Conservation (phyloP, 2,329 filamentous ascomycete species). For the Bipolaris cookei region DNA sequence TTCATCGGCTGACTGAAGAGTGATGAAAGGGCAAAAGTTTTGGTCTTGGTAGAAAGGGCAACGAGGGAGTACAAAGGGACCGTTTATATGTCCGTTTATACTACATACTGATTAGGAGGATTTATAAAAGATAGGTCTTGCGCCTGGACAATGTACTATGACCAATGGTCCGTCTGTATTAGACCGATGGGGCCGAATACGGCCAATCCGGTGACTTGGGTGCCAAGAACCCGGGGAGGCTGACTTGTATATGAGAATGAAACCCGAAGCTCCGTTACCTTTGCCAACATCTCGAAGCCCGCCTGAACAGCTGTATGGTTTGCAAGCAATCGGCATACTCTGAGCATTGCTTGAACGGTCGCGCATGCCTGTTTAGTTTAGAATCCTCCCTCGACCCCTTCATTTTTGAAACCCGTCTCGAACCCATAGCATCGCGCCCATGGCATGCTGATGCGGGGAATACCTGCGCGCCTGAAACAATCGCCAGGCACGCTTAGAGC, state of each 20-base stretch:
- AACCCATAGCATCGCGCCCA: constrained; percentile 5
- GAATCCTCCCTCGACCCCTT: not conserved
- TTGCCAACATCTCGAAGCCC: not conserved
- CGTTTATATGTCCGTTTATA: too few species aligned
- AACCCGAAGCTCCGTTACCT: not conserved
- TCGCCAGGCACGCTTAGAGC: constrained; percentile 8
- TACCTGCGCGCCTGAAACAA: constrained; percentile 13
- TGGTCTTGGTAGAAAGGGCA: too few species aligned
- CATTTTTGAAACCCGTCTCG: constrained; percentile 5
- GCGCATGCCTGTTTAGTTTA: not conserved
- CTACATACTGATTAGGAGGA: too few species aligned
- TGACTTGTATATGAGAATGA: not conserved
- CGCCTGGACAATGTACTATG: not conserved
- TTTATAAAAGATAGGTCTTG: not conserved
- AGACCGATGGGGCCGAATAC: constrained; percentile 2
- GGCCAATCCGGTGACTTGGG: not conserved
- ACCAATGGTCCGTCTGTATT: not conserved
- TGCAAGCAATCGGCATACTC: not conserved
- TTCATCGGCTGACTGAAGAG: too few species aligned
- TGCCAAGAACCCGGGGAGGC: not conserved
- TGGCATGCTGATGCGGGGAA: constrained; percentile 5
- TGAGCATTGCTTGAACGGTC: not conserved
- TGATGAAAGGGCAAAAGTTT: too few species aligned
- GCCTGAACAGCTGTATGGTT: not conserved
- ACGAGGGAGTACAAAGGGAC: too few species aligned